phyloP scores from a whole-genome alignment of 345 rosid species.

The Acer negundo region DNA sequence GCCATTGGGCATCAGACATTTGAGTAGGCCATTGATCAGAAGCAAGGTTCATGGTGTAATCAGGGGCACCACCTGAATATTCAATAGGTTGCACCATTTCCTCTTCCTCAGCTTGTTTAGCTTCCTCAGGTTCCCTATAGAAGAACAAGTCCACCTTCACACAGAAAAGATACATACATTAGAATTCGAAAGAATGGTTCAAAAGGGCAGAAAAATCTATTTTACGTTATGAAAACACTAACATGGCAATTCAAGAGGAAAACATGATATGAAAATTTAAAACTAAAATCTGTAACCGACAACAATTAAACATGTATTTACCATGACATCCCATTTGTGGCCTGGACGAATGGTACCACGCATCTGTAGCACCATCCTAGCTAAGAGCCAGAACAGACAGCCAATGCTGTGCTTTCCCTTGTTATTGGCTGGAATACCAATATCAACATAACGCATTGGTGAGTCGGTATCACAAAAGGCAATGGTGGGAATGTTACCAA shows the following conservation, averaged over 20 bases:
- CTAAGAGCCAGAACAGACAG: constrained; percentile 91
- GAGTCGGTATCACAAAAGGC: constrained; percentile 98
- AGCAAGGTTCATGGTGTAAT: constrained; percentile 28
- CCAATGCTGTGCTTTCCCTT: constrained; percentile 98
- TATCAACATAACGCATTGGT: constrained; percentile 88
- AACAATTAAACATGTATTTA: constrained; percentile 18
- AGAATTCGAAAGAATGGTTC: neutral
- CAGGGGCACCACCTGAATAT: constrained; percentile 39
- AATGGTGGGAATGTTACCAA: constrained; percentile 93
- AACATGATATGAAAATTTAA: neutral
- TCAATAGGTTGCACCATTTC: constrained; percentile 52
- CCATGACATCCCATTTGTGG: constrained; percentile 87
- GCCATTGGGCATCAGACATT: constrained; percentile 60
- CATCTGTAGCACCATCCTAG: constrained; percentile 97
- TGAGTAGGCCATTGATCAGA: constrained; percentile 61
- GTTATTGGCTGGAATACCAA: constrained; percentile 95
- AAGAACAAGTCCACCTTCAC: constrained; percentile 73
- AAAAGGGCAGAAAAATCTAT: neutral
- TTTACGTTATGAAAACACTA: no score
- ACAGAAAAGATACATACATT: neutral
- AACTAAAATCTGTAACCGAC: neutral
- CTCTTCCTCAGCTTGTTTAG: constrained; percentile 63
- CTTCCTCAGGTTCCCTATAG: constrained; percentile 81
- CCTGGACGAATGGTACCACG: constrained; percentile 87
- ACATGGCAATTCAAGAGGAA: no score